These are phyloP conservation scores for Backusella psychrophila DNA, from an alignment of 192 early-diverging fungal species.

Conservation along the genomic window DNA sequence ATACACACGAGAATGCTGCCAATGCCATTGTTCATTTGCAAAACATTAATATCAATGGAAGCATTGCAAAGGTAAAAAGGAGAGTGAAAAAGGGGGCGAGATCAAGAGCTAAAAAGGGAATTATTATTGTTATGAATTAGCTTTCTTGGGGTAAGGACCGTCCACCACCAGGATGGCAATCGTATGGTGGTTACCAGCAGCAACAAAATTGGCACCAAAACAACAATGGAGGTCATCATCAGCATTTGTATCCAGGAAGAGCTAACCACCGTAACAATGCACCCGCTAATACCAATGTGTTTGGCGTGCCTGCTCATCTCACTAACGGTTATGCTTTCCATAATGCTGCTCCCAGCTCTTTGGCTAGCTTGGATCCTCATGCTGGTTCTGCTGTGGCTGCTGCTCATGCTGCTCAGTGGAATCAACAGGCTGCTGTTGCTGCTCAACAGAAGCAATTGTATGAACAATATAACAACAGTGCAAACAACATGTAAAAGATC, in stretches of 20 bases:
- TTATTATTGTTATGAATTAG: constrained; percentile 26
- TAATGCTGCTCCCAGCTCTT: constrained; percentile 2
- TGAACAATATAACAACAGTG: constrained; percentile 29
- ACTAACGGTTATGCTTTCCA: constrained; percentile 20
- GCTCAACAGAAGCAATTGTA: constrained; percentile 26
- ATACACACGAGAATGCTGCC: constrained; percentile 88
- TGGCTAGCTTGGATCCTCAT: constrained; percentile 25
- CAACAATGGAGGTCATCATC: constrained; percentile 16
- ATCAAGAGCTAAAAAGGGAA: not conserved
- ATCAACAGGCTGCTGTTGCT: constrained; percentile 13
- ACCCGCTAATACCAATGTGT: constrained; percentile 7
- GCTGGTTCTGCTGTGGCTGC: constrained; percentile 10
- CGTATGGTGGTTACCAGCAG: constrained; percentile 33
- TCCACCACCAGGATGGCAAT: constrained; percentile 43
- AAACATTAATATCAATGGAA: constrained; percentile 69
- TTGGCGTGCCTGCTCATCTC: constrained; percentile 11
- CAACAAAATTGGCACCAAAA: constrained; percentile 27
- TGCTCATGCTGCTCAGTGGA: constrained; percentile 21
- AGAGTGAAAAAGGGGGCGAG: not conserved
- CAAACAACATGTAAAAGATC: constrained; percentile 14
- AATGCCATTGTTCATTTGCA: constrained; percentile 83
- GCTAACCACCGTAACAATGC: not conserved
- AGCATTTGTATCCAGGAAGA: not conserved
- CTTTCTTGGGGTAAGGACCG: constrained; percentile 91
- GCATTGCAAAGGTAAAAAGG: constrained; percentile 64